Evolutionary conservation across 768 basidiomycete species (phyloP), one percentile per base, ranked within the genome.

Genomic region (Agaricus blazei): DNA sequence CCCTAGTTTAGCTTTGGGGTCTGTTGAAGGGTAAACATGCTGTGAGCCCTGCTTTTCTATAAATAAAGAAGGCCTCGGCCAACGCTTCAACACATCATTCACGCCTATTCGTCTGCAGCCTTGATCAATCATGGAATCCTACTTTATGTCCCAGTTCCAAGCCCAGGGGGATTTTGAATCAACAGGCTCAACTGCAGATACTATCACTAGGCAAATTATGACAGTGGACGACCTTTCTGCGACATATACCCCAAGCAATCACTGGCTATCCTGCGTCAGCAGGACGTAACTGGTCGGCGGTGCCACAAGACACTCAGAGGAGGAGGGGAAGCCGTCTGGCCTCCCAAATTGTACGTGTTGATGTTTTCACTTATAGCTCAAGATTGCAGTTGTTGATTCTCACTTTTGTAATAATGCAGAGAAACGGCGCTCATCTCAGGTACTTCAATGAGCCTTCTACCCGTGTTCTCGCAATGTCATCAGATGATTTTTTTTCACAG

Each of bases 251-350:
- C 72, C 11, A 71, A 73, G 2, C 65, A 67, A n/a, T 67, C 72
- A 42, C 71, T 76, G 52, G 68, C 64, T 47, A 46, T 57, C n/a
- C 14, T 52, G 24, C 19, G 82, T 58, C 77, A 83, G 63, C 76
- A 80, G 51, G 79, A 84, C 58, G 79, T 84, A 51, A 81, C 76
- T 54, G 79, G 79, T 42, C 79, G 88, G 57, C 84, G 85, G 66
- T 83, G 77, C 61, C 88, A 85, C 83, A 87, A 88, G 67, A 87
- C 84, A 0, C 69, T 86, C n/a, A 83, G 80, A 67, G 87, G 85
- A 45, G 67, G 64, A 57, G 80, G 81, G 26, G 87, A 89, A 63
- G 79, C 83, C 7, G 87, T 90, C 9, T 90, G 88, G 88, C 88
- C 88, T 47, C 85, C 85, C 11, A 75, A 81, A 55, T 76, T 90